Percentiles rank a stretch among this genome's conserved stretches.
phyloP scores from a whole-genome alignment of 345 rosid species.

The Ceriops tagal region DNA sequence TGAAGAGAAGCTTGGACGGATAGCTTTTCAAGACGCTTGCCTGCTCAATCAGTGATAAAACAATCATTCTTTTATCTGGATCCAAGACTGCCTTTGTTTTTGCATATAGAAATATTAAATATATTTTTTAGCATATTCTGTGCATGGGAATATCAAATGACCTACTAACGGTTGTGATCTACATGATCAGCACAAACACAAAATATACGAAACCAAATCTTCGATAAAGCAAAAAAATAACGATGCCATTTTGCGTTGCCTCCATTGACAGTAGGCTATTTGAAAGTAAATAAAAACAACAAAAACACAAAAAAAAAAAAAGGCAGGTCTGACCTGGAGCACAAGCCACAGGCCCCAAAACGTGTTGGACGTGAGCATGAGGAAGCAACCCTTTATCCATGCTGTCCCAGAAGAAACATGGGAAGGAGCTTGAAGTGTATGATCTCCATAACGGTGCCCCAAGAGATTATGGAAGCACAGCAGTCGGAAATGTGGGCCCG shows the following conservation, averaged over 20 bases:
- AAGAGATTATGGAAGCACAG: slow-evolving; percentile 37
- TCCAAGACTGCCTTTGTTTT: too few species aligned
- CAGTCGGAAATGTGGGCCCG: slow-evolving; percentile 58
- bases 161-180: too few species aligned
- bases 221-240: too few species aligned
- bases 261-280: background rate
- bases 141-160: too few species aligned
- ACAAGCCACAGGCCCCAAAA: slow-evolving; percentile 86
- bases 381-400: slow-evolving; percentile 84
- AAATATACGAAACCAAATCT: too few species aligned
- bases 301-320: background rate
- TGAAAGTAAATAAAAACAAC: background rate
- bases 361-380: slow-evolving; percentile 67
- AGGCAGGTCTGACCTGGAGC: slow-evolving; percentile 50
- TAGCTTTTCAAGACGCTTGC: slow-evolving; percentile 51
- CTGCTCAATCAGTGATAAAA: slow-evolving; percentile 29
- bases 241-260: too few species aligned
- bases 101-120: too few species aligned
- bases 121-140: too few species aligned
- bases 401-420: slow-evolving; percentile 42
- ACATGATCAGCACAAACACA: too few species aligned
- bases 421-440: slow-evolving; percentile 10
- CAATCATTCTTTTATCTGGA: too few species aligned
- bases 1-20: slow-evolving; percentile 85
- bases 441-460: slow-evolving; percentile 20